Percentiles rank a stretch among this genome's conserved stretches.
These are phyloP conservation scores for Rostrohypoxylon terebratum DNA, from an alignment of 495 filamentous ascomycete species.

Conservation along the genomic window DNA sequence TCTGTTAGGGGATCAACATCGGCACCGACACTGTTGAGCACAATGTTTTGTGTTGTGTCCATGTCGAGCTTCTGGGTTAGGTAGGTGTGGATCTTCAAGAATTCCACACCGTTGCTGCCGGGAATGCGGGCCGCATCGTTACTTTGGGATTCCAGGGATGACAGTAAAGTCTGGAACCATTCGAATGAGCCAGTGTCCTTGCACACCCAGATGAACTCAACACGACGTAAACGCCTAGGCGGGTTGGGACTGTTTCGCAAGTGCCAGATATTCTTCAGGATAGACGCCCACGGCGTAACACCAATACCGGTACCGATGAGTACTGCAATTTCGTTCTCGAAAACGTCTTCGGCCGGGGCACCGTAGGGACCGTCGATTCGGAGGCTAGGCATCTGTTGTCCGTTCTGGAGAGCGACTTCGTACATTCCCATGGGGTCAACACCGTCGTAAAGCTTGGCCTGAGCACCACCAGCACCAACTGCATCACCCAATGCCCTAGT, in stretches of 20 bases:
- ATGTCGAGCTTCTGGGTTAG: constrained; percentile 92
- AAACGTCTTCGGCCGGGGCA: constrained; percentile 95
- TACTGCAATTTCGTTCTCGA: constrained; percentile 98
- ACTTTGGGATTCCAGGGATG: constrained; percentile 89
- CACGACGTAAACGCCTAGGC: constrained; percentile 86
- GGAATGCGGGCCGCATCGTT: constrained; percentile 71
- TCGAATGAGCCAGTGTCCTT: constrained; percentile 96
- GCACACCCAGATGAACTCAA: constrained; percentile 99
- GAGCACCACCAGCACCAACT: constrained; percentile 88
- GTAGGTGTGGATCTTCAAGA: constrained; percentile 98
- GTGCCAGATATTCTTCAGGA: constrained; percentile 99
- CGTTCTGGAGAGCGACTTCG: constrained; percentile 95
- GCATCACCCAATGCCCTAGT: constrained; percentile 88
- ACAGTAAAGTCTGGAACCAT: constrained; percentile 97
- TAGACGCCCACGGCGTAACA: constrained; percentile 96
- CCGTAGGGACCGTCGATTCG: constrained; percentile 97
- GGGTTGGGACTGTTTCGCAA: constrained; percentile 86
- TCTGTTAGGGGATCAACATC: constrained; percentile 92
- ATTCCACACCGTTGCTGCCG: constrained; percentile 77
- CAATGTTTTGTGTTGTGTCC: constrained; percentile 95
- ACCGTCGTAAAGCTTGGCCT: constrained; percentile 85
- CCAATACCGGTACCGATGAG: constrained; percentile 98
- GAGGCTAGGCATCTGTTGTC: constrained; percentile 86
- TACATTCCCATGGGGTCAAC: constrained; percentile 97
- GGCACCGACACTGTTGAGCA: constrained; percentile 91